Base-by-base conservation (phyloP, 257 asterid species). In the Nicotiana knightiana region DNA sequence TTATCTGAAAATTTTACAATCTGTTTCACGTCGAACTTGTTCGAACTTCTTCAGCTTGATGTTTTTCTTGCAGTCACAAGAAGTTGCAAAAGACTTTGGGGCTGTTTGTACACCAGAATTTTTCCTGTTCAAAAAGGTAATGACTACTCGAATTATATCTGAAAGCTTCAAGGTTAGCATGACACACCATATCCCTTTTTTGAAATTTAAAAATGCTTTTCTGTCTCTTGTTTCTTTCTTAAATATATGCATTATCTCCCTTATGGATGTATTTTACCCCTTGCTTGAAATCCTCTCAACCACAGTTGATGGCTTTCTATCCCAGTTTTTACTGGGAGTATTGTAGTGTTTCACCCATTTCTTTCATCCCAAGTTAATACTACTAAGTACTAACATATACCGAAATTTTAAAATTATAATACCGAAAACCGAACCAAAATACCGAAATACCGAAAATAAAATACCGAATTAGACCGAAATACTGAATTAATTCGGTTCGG, bases 21-120 rank as follows among this genome's bases (percentile, higher is more conserved):
- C 70, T 67, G 8, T 61, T 67, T 65, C 5, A 1, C 6, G 15
- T 53, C 6, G 6, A 59, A 30, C 26, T 63, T 18, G 28, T 33
- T 18, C 46, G 77, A 79, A 64, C 68, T 78, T 80, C 82, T 65
- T 67, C 61, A 73, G 66, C 75, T 75, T 48, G 67, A 61, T 77
- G 5, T 66, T 17, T 87, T 75, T 66, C 81, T 64, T 86, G 81
- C 89, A 95, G 97, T 89, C 93, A 16, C 98, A 95, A 90, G 93
- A 91, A 39, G 97, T 90, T 66, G 99, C 99, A 48, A 91, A 91
- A 92, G 93, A 85, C 80, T 95, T 93, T 87, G 96, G 95, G 82
- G 99, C 97, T 83, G 98, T 95, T 66, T 95, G 98, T 87, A 92
- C 99, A 4, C 99, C 98, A 1, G 99, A 95, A 83, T 95, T 95